Percentiles rank a stretch among this genome's conserved stretches.
Conservation (phyloP, 176 grass and related monocot species). For the Bromus sterilis region DNA sequence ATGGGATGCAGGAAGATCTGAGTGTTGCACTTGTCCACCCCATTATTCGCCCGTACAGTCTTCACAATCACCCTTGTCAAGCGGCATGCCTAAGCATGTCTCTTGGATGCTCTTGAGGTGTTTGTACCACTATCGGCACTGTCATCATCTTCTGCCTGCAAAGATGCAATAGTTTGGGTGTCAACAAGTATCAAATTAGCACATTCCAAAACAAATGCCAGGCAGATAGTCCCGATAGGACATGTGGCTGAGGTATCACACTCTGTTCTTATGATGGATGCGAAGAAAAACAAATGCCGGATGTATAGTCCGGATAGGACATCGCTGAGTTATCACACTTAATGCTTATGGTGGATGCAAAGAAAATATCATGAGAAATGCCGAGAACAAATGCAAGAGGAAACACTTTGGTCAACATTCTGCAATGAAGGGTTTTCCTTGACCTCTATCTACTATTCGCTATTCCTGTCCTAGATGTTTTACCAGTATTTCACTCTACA, state of each 20-base stretch:
- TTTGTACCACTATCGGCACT: constrained; percentile 46
- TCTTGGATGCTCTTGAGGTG: constrained; percentile 50
- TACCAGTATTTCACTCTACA: neutral
- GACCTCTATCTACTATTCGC: neutral
- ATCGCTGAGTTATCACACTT: neutral
- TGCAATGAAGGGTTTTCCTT: neutral
- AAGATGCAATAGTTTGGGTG: neutral
- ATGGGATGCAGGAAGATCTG: neutral
- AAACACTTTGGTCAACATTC: neutral
- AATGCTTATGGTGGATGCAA: neutral
- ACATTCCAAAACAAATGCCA: neutral
- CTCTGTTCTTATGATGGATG: neutral
- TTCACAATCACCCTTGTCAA: neutral
- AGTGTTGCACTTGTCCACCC: neutral
- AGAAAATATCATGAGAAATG: neutral
- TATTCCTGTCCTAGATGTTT: neutral
- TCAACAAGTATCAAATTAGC: neutral
- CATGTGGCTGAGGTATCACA: neutral
- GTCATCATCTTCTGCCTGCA: constrained; percentile 56
- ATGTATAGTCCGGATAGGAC: neutral
- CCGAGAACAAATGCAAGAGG: neutral
- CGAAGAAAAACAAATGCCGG: neutral
- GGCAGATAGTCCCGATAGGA: neutral
- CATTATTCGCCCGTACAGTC: neutral
- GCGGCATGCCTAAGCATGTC: constrained; percentile 21